Base-by-base conservation (phyloP, 805 yeast genomes). In the Metschnikowia vanudenii region DNA sequence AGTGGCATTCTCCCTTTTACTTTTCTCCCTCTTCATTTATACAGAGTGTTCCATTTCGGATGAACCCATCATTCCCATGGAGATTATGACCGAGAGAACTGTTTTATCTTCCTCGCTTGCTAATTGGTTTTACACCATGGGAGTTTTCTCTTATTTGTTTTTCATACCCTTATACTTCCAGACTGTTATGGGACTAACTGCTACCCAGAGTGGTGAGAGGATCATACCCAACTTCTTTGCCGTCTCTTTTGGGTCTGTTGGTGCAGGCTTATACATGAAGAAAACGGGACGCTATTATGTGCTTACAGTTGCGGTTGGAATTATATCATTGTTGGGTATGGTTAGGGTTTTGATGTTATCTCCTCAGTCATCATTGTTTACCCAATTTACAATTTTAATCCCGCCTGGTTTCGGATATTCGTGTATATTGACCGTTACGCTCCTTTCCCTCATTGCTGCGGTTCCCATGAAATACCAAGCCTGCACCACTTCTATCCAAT, bases 401-500 rank as follows among this genome's bases (percentile, higher is more conserved):
- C 65, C 81, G 9, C 78, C 81, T 6, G 89, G 94, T 8, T 68
- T 80, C 31, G 88, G 86, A 0, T 81, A 84, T 54, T 80, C 95
- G 1, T 68, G 79, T 3, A 73, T 81, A 62, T 71, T 88, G 50
- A 88, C 96, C 0, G 79, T 86, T 2, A 81, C 91, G 0, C 68
- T 88, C 39, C 65, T 88, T 30, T 85, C 95, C 0, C 73, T 88
- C 64, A 85, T 88, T 44, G 83, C 94, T 0, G 79, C 94, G 1
- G 94, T 85, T 2, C 82, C 85, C 9, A 64, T 71, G 18, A 74
- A 78, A 43, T 78, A 74, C 58, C 96, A 88, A 64, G 96, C 97
- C 1, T 77, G 89, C 17, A 85, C 92, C 2, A 90, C 97, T 0
- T 87, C 96, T 0, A 86, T 91, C 47, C 96, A 88, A 59, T 90